A percentile compares a stretch with the other conserved stretches of the same genome.
phyloP scores from a whole-genome alignment of 108 stramenopile species.

The Cyclotella baltica region DNA sequence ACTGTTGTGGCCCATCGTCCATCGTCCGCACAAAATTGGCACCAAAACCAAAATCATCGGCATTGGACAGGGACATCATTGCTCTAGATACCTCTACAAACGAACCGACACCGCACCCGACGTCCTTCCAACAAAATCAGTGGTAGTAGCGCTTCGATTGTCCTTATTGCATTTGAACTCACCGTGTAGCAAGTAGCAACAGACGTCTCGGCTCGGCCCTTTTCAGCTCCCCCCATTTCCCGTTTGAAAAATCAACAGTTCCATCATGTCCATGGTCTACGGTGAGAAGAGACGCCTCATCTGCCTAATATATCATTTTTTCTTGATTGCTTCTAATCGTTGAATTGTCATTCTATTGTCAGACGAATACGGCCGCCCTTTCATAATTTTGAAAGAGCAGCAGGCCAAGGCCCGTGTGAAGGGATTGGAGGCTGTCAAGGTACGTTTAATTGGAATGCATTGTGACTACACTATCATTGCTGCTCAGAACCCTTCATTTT shows the following conservation, averaged over 20 bases:
- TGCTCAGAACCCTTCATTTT: background rate
- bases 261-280: conserved; percentile 57
- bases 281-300: conserved; percentile 31
- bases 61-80: no score
- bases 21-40: background rate
- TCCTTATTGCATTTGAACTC: no score
- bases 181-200: no score
- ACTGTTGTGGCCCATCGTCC: background rate
- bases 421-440: conserved; percentile 93
- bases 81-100: no score
- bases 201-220: background rate
- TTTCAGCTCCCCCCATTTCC: background rate
- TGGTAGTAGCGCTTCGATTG: no score
- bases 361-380: conserved; percentile 99
- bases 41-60: no score
- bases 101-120: background rate
- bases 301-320: background rate
- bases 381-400: conserved; percentile 99
- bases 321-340: background rate
- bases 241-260: background rate
- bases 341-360: background rate
- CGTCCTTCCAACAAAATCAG: background rate
- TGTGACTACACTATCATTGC: background rate
- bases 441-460: conserved; percentile 51
- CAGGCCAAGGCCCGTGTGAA: conserved; percentile 96